Evolutionary conservation across 495 filamentous ascomycete genomes (phyloP), one percentile per base, ranked within the genome.

Genomic region (Chlorociboria aeruginascens): DNA sequence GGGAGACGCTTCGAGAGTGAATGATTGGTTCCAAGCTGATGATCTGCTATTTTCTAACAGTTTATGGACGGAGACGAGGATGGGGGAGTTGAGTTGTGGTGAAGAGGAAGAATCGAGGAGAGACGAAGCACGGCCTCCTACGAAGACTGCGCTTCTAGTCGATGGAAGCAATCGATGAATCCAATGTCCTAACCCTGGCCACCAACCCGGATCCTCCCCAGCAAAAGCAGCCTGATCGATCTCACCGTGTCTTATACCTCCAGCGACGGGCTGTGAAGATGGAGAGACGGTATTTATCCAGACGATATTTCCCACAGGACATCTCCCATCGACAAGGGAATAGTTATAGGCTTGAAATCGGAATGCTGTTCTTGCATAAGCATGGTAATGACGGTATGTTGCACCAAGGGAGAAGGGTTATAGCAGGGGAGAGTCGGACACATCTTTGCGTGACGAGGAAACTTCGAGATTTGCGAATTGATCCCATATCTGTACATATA

Each of bases 281-380:
- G 90, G 89, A 35, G 86, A 95, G 58, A 96, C 89, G 0, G 82
- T 92, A 36, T 97, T 97, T 92, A 95, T 58, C 86, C 86, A 0
- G 59, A 77, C 59, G 62, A 66, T 49, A 57, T 72, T 1, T 46
- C 54, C 40, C 53, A 56, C 32, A 66, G 65, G 54, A 57, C 58
- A 29, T 51, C 41, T 37, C 64, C 66, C 33, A 61, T 66, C 8
- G 69, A 73, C 13, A 78, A 76, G 37, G 72, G 79, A 44, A 71
- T 90, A 42, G 69, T 78, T 9, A 75, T 93, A 13, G 75, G 1
- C 77, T 82, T 6, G 85, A 92, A 62, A 80, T 80, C 20, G 89
- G 90, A 8, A 82, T 92, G 74, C 74, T 85, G 37, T 65, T 96
- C 16, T 67, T 97, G 36, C 90, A 97, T 67, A 85, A 82, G 32